Base-by-base conservation (phyloP, 1,284 basidiomycete species). In the Taiwanofungus camphoratus region DNA sequence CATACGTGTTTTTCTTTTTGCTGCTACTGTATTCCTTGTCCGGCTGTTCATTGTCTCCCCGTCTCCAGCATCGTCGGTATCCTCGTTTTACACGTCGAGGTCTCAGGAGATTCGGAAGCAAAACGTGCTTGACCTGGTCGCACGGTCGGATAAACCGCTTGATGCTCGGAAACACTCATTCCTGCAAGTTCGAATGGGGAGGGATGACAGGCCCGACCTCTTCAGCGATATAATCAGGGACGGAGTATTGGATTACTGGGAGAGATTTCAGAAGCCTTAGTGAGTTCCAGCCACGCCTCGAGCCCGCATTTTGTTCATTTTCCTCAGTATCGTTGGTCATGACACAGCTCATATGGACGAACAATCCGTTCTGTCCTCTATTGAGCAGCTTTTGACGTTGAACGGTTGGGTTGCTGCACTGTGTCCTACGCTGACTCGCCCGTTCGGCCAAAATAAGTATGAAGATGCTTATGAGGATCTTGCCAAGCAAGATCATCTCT, bases 391-490 rank as follows among this genome's bases (percentile, higher is more conserved):
- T 1, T 73, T 96, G 18, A 85, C 87, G 16, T 77, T 96, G 46
- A 95, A 96, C 58, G 93, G 93, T n/a, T 97, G 93, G 93, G 93
- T 94, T n/a, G 90, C 92, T n/a, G 91, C 90, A 7, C 81, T 90
- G 27, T 97, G 92, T 64, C 90, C 92, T 6, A 92, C 88, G 3
- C 76, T 97, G 34, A 79, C 79, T 3, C 81, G 93, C 13, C 93
- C 93, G 1, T 97, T 96, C 57, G 89, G 89, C 9, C 86, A 92
- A 60, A 90, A 89, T 65, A 82, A 79, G 54, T 71, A 79, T 48
- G 86, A 93, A 42, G 82, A 87, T 53, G 76, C 85, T 22, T 96
- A 92, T 64, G 87, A 90, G 54, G 92, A 93, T 60, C 79, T 97
- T 46, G 81, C 84, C 15, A 72, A 73, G 24, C 77, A 84, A 42